Evolutionary conservation across 2,329 filamentous ascomycete species (phyloP), one percentile per base, ranked within the genome.

Genomic region (Fusarium hostae): DNA sequence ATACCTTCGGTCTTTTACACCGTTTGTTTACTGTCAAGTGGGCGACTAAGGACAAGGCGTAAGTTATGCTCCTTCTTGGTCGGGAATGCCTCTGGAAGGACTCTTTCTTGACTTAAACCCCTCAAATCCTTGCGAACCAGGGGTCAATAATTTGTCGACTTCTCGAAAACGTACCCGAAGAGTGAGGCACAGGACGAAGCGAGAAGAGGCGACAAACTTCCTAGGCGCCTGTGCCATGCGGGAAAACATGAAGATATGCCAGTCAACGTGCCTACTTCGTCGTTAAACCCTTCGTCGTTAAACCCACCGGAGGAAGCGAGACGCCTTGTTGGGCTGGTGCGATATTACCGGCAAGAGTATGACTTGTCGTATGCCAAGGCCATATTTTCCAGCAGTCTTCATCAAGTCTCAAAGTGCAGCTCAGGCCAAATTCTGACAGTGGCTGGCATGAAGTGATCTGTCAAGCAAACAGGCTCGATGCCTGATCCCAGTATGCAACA

Each of bases 401-500:
- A 37, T 32, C 45, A 26, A 59, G 35, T 24, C 35, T 45, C 39
- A 9, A 40, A 35, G 50, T 37, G 28, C 48, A 52, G 34, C 44
- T 68, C 40, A 18, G 66, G 9, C 48, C 48, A 55, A 18, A 52
- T 43, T 41, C 60, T 57, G 34, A 54, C 60, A 24, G 51, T 55
- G 54, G 43, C 63, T 56, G 30, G 22, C 35, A 52, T 45, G 57
- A 63, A 45, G 44, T 59, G 55, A 64, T 66, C 26, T 70, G 32
- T 66, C 65, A 44, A 63, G 39, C 69, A 70, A 72, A 68, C 57
- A 63, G 10, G 18, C 22, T 37, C 52, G 40, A 59, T 70, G 54
- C 52, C 41, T 70, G 60, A 68, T 72, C 70, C 65, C 44, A 44
- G 65, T 26, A 45, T 64, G 52, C 65, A 66, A 45, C 41, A 43